Evolutionary conservation across 352 stramenopile species (phyloP).

Genomic region (Salisapilia sapeloensis): DNA sequence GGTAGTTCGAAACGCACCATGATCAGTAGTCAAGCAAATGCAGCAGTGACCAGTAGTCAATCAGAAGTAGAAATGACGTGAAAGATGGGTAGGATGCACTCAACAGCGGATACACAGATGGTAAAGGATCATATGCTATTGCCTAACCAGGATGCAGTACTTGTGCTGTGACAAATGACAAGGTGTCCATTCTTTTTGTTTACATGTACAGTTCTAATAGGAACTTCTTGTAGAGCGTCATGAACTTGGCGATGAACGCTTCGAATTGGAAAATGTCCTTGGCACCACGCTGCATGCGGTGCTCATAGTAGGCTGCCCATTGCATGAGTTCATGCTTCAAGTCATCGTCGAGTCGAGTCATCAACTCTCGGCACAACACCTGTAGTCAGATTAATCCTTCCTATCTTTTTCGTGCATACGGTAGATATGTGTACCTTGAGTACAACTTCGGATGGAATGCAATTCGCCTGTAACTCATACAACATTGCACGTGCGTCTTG

Average conservation of each 20-base stretch:
- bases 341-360: constrained; percentile 89
- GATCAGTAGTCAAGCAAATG: too few species aligned
- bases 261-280: constrained; percentile 99
- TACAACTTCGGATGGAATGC: constrained; percentile 96
- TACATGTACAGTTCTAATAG: constrained; percentile 88
- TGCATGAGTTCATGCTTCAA: constrained; percentile 93
- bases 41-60: too few species aligned
- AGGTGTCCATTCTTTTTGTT: constrained; percentile 6
- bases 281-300: constrained; percentile 87
- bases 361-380: constrained; percentile 79
- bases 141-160: too few species aligned
- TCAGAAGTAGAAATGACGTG: too few species aligned
- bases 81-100: too few species aligned
- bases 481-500: constrained; percentile 91
- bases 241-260: constrained; percentile 98
- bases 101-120: too few species aligned
- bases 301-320: constrained; percentile 81
- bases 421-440: constrained; percentile 67
- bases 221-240: constrained; percentile 98
- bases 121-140: too few species aligned
- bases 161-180: too few species aligned
- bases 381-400: neutral
- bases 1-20: too few species aligned
- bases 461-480: constrained; percentile 98
- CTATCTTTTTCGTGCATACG: neutral